These are phyloP conservation scores for Colletotrichum tamarilloi DNA, from an alignment of 2,329 filamentous ascomycete species.

Conservation along the genomic window DNA sequence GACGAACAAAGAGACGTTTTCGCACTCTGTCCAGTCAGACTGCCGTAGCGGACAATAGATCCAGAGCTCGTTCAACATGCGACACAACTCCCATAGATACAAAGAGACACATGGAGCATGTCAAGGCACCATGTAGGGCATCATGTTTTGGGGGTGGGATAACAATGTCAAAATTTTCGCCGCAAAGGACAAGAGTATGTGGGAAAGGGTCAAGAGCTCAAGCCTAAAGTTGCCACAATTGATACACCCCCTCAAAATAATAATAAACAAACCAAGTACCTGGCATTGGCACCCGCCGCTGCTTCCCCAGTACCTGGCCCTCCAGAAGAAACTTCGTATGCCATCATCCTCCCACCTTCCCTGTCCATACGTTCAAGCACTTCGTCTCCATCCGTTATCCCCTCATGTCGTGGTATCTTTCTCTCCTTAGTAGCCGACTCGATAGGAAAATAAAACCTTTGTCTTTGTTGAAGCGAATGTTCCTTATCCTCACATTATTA, in stretches of 20 bases:
- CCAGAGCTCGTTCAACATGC: background rate
- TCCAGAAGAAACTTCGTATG: background rate
- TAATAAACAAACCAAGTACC: slow-evolving; percentile 18
- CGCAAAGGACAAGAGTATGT: background rate
- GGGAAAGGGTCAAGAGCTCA: background rate
- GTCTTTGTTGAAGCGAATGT: slow-evolving; percentile 36
- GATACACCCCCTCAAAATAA: background rate
- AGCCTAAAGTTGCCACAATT: background rate
- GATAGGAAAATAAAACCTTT: background rate
- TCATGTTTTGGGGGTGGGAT: background rate
- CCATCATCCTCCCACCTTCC: background rate
- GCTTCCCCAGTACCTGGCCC: slow-evolving; percentile 16
- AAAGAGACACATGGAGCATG: background rate
- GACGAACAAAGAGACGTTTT: background rate
- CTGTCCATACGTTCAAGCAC: background rate
- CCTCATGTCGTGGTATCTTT: background rate
- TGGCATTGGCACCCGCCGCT: slow-evolving; percentile 17
- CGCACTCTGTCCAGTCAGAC: background rate
- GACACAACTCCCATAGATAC: background rate
- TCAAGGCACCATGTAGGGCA: background rate
- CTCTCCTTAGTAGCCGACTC: background rate
- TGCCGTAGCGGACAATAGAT: background rate
- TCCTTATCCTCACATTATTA: slow-evolving; percentile 29
- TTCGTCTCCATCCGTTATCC: background rate
- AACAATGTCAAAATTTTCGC: background rate